Conservation (phyloP, 257 asterid genomes). For the Agastache rugosa region DNA sequence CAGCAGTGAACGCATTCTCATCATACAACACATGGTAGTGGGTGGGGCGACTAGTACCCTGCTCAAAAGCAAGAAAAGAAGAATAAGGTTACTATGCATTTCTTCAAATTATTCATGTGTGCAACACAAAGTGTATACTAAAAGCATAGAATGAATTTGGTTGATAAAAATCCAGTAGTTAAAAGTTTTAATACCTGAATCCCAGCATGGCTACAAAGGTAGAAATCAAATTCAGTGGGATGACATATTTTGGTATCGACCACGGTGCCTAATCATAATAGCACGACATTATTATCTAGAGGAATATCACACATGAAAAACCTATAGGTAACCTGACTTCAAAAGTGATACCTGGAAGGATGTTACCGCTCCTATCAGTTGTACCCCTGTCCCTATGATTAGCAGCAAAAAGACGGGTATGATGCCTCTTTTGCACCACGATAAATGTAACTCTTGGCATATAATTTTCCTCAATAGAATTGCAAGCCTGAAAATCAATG, state of each 20-base stretch:
- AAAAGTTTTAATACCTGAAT: slow-evolving; percentile 59
- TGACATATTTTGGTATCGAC: slow-evolving; percentile 83
- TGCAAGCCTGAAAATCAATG: slow-evolving; percentile 65
- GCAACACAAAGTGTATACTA: neutral
- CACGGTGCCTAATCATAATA: slow-evolving; percentile 66
- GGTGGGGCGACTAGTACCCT: slow-evolving; percentile 90
- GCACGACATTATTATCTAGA: neutral
- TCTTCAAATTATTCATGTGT: neutral
- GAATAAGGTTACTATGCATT: neutral
- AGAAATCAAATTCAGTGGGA: slow-evolving; percentile 79
- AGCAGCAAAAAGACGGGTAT: slow-evolving; percentile 78
- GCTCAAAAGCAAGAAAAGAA: neutral
- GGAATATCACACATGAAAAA: neutral
- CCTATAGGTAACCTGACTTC: neutral
- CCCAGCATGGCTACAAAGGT: slow-evolving; percentile 84
- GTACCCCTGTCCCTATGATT: slow-evolving; percentile 45
- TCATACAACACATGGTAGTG: slow-evolving; percentile 86
- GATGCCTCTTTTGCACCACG: slow-evolving; percentile 96
- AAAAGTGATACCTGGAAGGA: slow-evolving; percentile 65
- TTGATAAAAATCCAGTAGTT: neutral
- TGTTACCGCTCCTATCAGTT: slow-evolving; percentile 88
- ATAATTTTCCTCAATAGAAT: slow-evolving; percentile 53
- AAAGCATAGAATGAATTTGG: too few species aligned
- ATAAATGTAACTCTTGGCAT: slow-evolving; percentile 70
- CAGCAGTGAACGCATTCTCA: slow-evolving; percentile 74